Evolutionary conservation across 1,284 basidiomycete species (phyloP).

Genomic region (Taiwanofungus camphoratus): DNA sequence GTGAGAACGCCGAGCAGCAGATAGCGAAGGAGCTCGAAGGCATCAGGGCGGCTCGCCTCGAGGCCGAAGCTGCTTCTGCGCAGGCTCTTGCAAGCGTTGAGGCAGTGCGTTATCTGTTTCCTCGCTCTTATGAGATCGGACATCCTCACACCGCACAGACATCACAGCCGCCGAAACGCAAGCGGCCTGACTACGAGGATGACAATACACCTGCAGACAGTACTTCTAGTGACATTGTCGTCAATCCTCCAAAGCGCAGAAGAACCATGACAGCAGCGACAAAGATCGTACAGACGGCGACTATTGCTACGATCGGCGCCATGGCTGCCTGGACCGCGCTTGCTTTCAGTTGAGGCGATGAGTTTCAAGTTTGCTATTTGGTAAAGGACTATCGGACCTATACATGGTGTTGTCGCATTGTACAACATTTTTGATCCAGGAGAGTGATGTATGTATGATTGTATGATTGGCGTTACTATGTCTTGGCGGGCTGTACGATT

Average conservation of each 20-base stretch:
- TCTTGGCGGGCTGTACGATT: too few relatives aligned
- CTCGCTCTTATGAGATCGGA: slow-evolving; percentile 8
- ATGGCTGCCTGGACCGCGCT: slow-evolving; percentile 64
- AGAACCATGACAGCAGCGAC: slow-evolving; percentile 37
- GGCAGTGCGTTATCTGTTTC: slow-evolving; percentile 11
- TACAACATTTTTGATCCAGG: too few relatives aligned
- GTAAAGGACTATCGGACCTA: too few relatives aligned
- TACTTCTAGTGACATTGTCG: background rate
- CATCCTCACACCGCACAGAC: slow-evolving; percentile 20
- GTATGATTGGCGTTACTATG: too few relatives aligned
- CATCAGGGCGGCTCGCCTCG: slow-evolving; percentile 25
- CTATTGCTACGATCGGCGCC: slow-evolving; percentile 55
- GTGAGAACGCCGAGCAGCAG: slow-evolving; percentile 27
- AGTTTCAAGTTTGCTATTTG: too few relatives aligned
- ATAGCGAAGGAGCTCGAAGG: slow-evolving; percentile 28
- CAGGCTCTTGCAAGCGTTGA: slow-evolving; percentile 22
- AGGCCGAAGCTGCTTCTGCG: slow-evolving; percentile 24
- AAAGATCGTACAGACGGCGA: slow-evolving; percentile 47
- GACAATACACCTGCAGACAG: background rate
- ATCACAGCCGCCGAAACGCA: slow-evolving; percentile 28
- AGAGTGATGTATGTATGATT: too few relatives aligned
- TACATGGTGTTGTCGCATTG: too few relatives aligned
- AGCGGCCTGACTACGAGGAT: slow-evolving; percentile 22
- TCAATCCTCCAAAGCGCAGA: slow-evolving; percentile 34
- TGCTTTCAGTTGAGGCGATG: slow-evolving; percentile 36